Evolutionary conservation across 2,329 filamentous ascomycete species (phyloP), one percentile per base, ranked within the genome.

Genomic region (Ceratocystis cubensis): DNA sequence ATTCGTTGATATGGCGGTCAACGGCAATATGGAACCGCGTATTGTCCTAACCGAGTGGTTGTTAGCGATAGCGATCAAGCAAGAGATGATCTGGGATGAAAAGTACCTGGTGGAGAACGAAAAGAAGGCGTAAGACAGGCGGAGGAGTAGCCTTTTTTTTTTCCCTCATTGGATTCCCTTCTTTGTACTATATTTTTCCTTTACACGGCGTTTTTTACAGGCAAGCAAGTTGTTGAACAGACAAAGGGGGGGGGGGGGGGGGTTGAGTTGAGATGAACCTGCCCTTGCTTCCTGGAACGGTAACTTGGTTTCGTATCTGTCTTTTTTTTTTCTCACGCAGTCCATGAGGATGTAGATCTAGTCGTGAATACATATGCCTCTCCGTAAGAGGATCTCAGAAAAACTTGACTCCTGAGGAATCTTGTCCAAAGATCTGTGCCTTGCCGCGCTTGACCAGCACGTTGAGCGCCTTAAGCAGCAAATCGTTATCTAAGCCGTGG

Each of bases 341-440:
- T 41, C 37, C 10, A 41, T 41, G 37, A 41, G 37, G 4, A 15
- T 41, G 13, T 41, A 41, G 37, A 41, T 41, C 37, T 41, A 41
- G 37, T 15, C 10, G 37, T 41, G 10, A 41, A 41, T 41, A 41
- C 37, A 41, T 13, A 41, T 41, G 37, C 37, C 37, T 41, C 20
- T 15, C 41, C 15, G 28, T 17, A 15, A 8, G 41, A 45, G 22
- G 41, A 22, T 25, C 61, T 86, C 78, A 96, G 74, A 97, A 97
- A 78, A 99, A 97, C 78, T 99, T 99, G 70, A 97, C 91, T 72
- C 94, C 94, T 72, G 89, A 85, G 69, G 89, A 88, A 74, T 93
- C 91, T 65, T 85, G 84, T 44, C 93, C 93, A 77, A 99, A 97
- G 30, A 97, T 85, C 76, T 97, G 93, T 15, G 92, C 93, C 77